Evolutionary conservation across 306 rosid genomes (phyloP).

Genomic region (Inga leiocalycina): DNA sequence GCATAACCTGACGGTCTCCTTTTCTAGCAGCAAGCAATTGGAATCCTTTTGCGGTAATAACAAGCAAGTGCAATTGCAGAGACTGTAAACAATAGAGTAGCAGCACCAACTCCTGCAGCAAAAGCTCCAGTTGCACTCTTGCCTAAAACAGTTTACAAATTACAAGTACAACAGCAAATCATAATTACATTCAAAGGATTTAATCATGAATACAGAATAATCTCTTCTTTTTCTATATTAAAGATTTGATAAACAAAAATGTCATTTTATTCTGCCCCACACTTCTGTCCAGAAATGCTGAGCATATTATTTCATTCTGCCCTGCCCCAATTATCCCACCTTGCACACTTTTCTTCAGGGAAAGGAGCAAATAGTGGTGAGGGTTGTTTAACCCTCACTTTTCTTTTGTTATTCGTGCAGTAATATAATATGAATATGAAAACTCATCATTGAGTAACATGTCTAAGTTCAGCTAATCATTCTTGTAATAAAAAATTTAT

Average conservation of each 20-base stretch:
- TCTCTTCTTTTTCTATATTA: neutral
- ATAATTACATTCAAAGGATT: neutral
- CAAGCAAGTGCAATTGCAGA: conserved; percentile 69
- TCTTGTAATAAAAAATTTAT: neutral
- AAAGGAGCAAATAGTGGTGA: neutral
- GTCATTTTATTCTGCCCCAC: neutral
- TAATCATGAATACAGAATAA: neutral
- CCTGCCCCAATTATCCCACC: no score
- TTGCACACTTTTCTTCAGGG: neutral
- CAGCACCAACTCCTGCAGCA: conserved; percentile 86
- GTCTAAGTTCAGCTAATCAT: neutral
- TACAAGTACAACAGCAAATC: neutral
- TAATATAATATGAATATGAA: neutral
- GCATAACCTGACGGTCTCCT: conserved; percentile 58
- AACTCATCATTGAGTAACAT: neutral
- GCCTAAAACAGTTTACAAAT: conserved; percentile 41
- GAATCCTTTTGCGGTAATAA: neutral
- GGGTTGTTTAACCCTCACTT: neutral
- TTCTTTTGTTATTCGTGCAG: neutral
- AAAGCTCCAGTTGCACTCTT: conserved; percentile 57
- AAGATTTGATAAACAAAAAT: neutral
- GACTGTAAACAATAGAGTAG: conserved; percentile 66
- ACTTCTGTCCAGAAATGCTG: neutral
- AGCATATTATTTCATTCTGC: no score
- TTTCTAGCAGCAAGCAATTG: conserved; percentile 33